phyloP scores from a whole-genome alignment of 768 basidiomycete genomes.

The Hypholoma sublateritium region DNA sequence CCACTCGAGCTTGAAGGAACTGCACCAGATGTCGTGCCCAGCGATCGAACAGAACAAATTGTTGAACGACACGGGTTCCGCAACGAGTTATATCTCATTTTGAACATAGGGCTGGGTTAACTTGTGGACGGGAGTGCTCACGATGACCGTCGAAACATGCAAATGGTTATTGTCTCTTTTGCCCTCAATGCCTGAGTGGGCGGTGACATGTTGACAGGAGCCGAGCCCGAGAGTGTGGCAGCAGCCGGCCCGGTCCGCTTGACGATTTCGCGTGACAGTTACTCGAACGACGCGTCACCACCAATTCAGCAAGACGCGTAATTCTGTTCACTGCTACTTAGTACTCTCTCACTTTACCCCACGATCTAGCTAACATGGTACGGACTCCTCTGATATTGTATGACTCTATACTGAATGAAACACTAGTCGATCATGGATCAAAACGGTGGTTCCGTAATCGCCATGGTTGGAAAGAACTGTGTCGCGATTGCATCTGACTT shows the following conservation, averaged over 20 bases:
- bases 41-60: neutral
- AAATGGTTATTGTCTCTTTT: too few relatives aligned
- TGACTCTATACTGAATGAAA: conserved; percentile 11
- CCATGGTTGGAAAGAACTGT: conserved; percentile 99
- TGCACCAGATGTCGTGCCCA: neutral
- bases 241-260: conserved; percentile 8
- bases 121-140: too few relatives aligned
- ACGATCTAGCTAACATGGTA: conserved; percentile 38
- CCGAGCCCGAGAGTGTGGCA: too few relatives aligned
- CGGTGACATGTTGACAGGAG: too few relatives aligned
- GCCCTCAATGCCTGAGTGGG: too few relatives aligned
- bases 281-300: conserved; percentile 44
- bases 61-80: neutral
- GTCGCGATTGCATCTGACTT: conserved; percentile 98
- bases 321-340: conserved; percentile 12
- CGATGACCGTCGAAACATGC: too few relatives aligned
- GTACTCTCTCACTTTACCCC: conserved; percentile 9
- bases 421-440: conserved; percentile 86
- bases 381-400: conserved; percentile 9
- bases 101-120: too few relatives aligned
- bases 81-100: too few relatives aligned
- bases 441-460: conserved; percentile 98
- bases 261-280: conserved; percentile 26
- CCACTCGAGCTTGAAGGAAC: neutral
- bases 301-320: conserved; percentile 30